A percentile compares a stretch with the other conserved stretches of the same genome.
Evolutionary conservation across 768 basidiomycete genomes (phyloP).

Genomic region (Rhizopogon salebrosus): DNA sequence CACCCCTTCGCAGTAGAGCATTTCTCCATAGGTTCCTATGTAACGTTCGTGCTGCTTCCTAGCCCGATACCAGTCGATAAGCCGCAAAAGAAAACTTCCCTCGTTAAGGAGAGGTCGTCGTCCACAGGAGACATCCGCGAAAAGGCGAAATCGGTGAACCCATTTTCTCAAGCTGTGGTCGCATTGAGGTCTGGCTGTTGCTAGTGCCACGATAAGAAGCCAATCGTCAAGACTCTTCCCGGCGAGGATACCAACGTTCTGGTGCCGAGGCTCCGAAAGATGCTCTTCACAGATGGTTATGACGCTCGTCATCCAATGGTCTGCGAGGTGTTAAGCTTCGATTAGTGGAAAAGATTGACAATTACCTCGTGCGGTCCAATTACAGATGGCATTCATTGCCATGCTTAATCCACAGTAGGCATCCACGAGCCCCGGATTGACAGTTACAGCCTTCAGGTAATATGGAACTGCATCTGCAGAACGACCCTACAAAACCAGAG

Average conservation of each 20-base stretch:
- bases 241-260: slow-evolving; percentile 25
- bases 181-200: slow-evolving; percentile 20
- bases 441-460: slow-evolving; percentile 38
- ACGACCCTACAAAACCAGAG: slow-evolving; percentile 26
- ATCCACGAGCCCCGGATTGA: slow-evolving; percentile 40
- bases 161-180: slow-evolving; percentile 24
- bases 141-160: slow-evolving; percentile 25
- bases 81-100: slow-evolving; percentile 38
- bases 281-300: slow-evolving; percentile 34
- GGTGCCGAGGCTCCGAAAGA: slow-evolving; percentile 26
- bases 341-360: slow-evolving; percentile 18
- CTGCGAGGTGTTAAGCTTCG: slow-evolving; percentile 9
- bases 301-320: slow-evolving; percentile 33
- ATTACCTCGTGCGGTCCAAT: slow-evolving; percentile 36
- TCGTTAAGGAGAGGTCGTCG: slow-evolving; percentile 26
- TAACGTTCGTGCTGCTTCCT: slow-evolving; percentile 41
- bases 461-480: slow-evolving; percentile 40
- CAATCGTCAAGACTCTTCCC: slow-evolving; percentile 29
- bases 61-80: slow-evolving; percentile 39
- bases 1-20: slow-evolving; percentile 13
- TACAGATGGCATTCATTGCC: slow-evolving; percentile 41
- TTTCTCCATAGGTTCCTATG: slow-evolving; percentile 29
- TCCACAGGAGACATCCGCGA: slow-evolving; percentile 20
- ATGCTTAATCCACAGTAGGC: slow-evolving; percentile 44
- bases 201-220: slow-evolving; percentile 29